Evolutionary conservation across 2,329 filamentous ascomycete genomes (phyloP).

Genomic region (Cercospora janseana): DNA sequence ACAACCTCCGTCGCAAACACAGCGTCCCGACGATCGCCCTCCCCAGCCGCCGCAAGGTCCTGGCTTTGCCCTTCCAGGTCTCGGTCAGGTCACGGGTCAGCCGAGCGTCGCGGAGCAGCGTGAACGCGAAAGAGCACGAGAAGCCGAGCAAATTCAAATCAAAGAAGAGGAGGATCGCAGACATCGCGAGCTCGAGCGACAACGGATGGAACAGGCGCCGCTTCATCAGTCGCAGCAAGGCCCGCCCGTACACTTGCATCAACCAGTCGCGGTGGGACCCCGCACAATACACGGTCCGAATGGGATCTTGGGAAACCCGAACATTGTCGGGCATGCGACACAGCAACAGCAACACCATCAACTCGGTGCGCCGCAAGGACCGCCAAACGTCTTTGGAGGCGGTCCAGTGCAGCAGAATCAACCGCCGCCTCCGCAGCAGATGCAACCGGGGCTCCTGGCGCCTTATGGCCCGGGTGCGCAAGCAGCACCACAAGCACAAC

Average conservation of each 20-base stretch:
- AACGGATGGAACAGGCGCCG: conserved; percentile 65
- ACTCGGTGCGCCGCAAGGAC: conserved; percentile 59
- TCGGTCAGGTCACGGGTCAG: conserved; percentile 46
- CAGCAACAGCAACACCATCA: conserved; percentile 47
- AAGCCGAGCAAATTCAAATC: conserved; percentile 56
- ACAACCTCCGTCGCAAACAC: conserved; percentile 33
- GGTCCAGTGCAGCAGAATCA: conserved; percentile 65
- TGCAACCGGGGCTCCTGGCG: conserved; percentile 47
- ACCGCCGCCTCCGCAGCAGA: conserved; percentile 49
- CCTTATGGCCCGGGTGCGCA: conserved; percentile 42
- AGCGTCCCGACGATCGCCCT: conserved; percentile 30
- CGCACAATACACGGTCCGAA: conserved; percentile 90
- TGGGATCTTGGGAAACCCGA: conserved; percentile 67
- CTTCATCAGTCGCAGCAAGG: conserved; percentile 84
- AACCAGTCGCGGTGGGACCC: conserved; percentile 77
- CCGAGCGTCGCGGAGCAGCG: conserved; percentile 39
- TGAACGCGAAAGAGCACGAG: conserved; percentile 51
- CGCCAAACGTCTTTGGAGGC: conserved; percentile 67
- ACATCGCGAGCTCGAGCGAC: conserved; percentile 63
- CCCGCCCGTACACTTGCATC: conserved; percentile 80
- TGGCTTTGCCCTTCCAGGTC: conserved; percentile 46
- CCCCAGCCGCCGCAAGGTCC: conserved; percentile 40
- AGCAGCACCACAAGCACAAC: conserved; percentile 31
- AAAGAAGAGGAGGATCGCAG: conserved; percentile 61
- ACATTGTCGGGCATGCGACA: conserved; percentile 39